Conservation (phyloP, 352 stramenopile species). For the Phytophthora kernoviae region DNA sequence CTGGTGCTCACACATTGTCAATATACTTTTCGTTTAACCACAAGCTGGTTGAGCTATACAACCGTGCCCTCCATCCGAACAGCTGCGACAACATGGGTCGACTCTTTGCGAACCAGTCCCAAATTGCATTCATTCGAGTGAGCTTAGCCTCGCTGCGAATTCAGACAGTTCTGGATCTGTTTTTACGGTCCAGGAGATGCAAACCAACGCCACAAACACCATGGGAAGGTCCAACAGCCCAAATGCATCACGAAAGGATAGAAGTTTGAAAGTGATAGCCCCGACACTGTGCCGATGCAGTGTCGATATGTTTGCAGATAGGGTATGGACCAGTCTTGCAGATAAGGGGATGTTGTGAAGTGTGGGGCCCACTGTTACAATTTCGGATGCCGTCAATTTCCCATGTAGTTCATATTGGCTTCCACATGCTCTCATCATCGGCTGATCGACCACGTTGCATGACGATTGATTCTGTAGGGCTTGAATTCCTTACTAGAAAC, state of each 20-base stretch:
- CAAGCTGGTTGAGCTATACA: slow-evolving; percentile 20
- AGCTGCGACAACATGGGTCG: slow-evolving; percentile 14
- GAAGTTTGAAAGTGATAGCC: slow-evolving; percentile 11
- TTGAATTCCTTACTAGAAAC: no score
- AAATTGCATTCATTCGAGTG: slow-evolving; percentile 14
- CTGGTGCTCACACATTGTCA: neutral
- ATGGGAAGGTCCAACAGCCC: slow-evolving; percentile 12
- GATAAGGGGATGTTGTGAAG: neutral
- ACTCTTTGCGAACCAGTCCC: slow-evolving; percentile 15
- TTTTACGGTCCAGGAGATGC: slow-evolving; percentile 23
- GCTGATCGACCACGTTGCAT: no score
- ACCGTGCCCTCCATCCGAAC: slow-evolving; percentile 7
- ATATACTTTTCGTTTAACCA: neutral
- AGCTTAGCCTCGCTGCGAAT: slow-evolving; percentile 20
- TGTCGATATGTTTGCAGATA: neutral
- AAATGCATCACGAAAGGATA: slow-evolving; percentile 20
- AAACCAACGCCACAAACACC: slow-evolving; percentile 9
- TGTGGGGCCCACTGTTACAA: neutral
- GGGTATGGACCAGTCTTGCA: neutral
- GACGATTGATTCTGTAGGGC: no score
- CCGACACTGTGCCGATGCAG: slow-evolving; percentile 13
- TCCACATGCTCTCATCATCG: no score
- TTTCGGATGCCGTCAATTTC: no score
- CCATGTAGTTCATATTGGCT: no score
- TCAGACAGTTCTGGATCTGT: slow-evolving; percentile 12